These are phyloP conservation scores for Aspergillus tubingensis DNA, from an alignment of 2,329 filamentous ascomycete genomes.

Conservation along the genomic window DNA sequence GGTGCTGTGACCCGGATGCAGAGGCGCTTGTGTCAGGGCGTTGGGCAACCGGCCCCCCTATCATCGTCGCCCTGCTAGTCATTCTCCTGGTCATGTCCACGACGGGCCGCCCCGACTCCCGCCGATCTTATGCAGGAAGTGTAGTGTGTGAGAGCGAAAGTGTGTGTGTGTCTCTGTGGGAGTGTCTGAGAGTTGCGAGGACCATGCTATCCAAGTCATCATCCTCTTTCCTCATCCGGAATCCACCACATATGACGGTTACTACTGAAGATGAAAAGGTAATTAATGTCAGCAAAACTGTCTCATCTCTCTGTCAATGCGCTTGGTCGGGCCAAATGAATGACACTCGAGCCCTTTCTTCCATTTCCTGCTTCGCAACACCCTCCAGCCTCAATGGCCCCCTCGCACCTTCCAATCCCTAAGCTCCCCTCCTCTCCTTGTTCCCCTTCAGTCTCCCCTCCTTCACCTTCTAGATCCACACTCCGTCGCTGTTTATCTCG, in stretches of 20 bases:
- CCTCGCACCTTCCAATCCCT: too few relatives aligned
- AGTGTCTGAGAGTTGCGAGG: background rate
- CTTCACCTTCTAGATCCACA: too few relatives aligned
- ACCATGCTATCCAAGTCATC: background rate
- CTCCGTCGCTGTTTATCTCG: too few relatives aligned
- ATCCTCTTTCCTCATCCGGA: background rate
- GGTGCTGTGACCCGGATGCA: slow-evolving; percentile 22
- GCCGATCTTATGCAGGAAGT: slow-evolving; percentile 34
- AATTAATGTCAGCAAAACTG: background rate
- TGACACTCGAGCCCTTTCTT: too few relatives aligned
- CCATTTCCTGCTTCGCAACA: too few relatives aligned
- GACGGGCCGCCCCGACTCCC: slow-evolving; percentile 34
- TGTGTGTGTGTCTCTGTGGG: background rate
- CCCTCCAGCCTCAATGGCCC: too few relatives aligned
- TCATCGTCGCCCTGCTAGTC: slow-evolving; percentile 24
- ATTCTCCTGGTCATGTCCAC: slow-evolving; percentile 28
- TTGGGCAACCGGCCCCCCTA: slow-evolving; percentile 22
- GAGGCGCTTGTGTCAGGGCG: slow-evolving; percentile 23
- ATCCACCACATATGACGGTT: background rate
- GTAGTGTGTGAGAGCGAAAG: slow-evolving; percentile 15
- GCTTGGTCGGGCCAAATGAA: too few relatives aligned
- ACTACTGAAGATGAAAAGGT: background rate
- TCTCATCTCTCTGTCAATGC: too few relatives aligned
- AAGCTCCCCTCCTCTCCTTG: too few relatives aligned
- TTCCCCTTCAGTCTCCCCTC: too few relatives aligned